Conservation (phyloP, 176 grass and related monocot genomes). For the Aechmea fasciata region DNA sequence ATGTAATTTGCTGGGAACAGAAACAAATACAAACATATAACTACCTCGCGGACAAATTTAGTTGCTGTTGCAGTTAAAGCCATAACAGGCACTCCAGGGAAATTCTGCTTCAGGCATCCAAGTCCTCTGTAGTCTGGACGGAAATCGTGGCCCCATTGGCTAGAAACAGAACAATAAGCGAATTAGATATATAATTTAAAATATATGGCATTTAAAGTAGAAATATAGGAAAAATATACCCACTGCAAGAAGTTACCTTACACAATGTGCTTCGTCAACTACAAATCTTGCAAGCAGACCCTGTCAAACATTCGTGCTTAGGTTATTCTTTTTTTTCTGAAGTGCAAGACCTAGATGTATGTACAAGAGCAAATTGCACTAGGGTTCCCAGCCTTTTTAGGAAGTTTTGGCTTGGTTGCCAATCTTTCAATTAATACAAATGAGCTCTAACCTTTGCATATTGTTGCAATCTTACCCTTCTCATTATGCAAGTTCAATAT, state of each 20-base stretch:
- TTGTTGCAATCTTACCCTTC: too few species aligned
- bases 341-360: not conserved
- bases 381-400: too few species aligned
- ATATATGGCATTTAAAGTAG: constrained; percentile 3
- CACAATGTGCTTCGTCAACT: constrained; percentile 90
- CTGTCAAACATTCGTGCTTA: constrained; percentile 29
- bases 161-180: constrained; percentile 20
- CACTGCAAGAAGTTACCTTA: constrained; percentile 48
- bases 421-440: too few species aligned
- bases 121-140: constrained; percentile 72
- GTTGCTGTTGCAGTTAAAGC: constrained; percentile 95
- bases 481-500: too few species aligned
- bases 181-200: constrained; percentile 6
- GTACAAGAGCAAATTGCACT: not conserved
- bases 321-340: not conserved
- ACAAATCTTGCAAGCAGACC: constrained; percentile 85
- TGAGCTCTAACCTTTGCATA: too few species aligned
- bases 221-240: not conserved
- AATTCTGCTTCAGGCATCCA: constrained; percentile 88
- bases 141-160: constrained; percentile 97
- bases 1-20: constrained; percentile 1
- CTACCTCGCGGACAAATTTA: constrained; percentile 65
- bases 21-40: constrained; percentile 18
- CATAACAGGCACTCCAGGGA: constrained; percentile 66
- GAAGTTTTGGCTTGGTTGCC: too few species aligned